Evolutionary conservation across 192 early-diverging fungal genomes (phyloP), one percentile per base, ranked within the genome.

Genomic region (Rhizoclosmatium sp.): DNA sequence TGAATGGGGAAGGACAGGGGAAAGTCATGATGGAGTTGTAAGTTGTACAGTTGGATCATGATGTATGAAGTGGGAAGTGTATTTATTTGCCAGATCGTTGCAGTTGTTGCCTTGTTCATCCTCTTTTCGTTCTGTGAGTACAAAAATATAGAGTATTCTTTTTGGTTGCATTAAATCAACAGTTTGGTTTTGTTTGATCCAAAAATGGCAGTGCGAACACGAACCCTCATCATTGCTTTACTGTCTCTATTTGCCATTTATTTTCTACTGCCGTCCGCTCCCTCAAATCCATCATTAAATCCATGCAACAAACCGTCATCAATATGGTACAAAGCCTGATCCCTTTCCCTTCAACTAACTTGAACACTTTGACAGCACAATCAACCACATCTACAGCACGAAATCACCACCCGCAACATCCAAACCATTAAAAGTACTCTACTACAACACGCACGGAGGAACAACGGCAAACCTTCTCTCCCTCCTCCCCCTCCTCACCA

Each of bases 381-480:
- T 86, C 68, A 89, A 80, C 31, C 85, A 82, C 66, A 89, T 79
- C 47, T 81, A 85, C 16, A 86, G 85, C 75, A 82, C 86, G 65
- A 47, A 40, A 4, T 21, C 60, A 19, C 60, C 60, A 62, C 60
- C 60, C 1, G 39, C 60, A 7, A 62, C 60, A 0, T 19, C 60
- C 60, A 62, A 62, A 23, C 4, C 49, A 3, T 41, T 72, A 7
- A 9, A 39, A 5, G 73, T 51, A 46, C 46, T 75, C 19, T 75
- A 75, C 45, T 75, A 75, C 73, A 75, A 60, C 46, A 75, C 73
- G 0, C 73, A 75, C 60, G 56, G 59, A 2, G 73, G 73, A 16
- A 44, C 59, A 31, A 19, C 23, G 1, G 60, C 58, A 16, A 75
- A 75, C 46, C 40, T 75, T 7, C 31, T 1, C 1, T 56, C 41